These are phyloP conservation scores for Heterobasidion occidentale DNA, from an alignment of 1,284 basidiomycete genomes.

Conservation along the genomic window DNA sequence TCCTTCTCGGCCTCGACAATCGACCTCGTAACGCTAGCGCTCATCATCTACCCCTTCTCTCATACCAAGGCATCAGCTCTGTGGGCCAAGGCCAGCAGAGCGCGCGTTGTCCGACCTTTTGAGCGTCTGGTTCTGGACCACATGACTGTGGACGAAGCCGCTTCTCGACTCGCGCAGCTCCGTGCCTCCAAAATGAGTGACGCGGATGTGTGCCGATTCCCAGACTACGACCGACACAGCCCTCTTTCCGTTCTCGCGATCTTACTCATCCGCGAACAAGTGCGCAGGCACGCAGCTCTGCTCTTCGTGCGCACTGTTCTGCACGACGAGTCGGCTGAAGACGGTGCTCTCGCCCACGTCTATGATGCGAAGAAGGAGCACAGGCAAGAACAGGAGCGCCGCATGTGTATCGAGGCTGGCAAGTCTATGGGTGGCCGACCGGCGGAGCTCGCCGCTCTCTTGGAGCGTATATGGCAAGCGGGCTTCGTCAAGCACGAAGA, in stretches of 20 bases:
- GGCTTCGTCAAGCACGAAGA: conserved; percentile 22
- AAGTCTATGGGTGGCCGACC: conserved; percentile 52
- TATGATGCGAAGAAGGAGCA: conserved; percentile 26
- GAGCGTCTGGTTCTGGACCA: conserved; percentile 48
- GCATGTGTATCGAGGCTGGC: conserved; percentile 45
- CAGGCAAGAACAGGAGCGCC: conserved; percentile 29
- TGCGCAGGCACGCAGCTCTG: conserved; percentile 17
- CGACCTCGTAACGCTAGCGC: conserved; percentile 49
- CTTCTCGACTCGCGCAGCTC: conserved; percentile 26
- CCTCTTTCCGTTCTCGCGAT: conserved; percentile 45
- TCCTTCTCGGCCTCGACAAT: conserved; percentile 30
- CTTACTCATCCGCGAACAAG: conserved; percentile 43
- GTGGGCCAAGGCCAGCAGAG: conserved; percentile 19
- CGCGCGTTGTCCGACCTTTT: conserved; percentile 30
- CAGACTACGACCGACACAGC: background rate
- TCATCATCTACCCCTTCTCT: conserved; percentile 39
- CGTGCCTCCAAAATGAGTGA: background rate
- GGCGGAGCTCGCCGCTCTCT: conserved; percentile 39
- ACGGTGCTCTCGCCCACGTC: conserved; percentile 14
- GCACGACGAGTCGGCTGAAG: background rate
- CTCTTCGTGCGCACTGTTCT: conserved; percentile 10
- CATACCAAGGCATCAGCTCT: conserved; percentile 26
- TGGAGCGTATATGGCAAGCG: conserved; percentile 46
- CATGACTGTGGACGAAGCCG: conserved; percentile 42
- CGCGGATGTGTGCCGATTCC: background rate